These are phyloP conservation scores for Arthrobotrys musiformis DNA, from an alignment of 2,329 filamentous ascomycete species.

Conservation along the genomic window DNA sequence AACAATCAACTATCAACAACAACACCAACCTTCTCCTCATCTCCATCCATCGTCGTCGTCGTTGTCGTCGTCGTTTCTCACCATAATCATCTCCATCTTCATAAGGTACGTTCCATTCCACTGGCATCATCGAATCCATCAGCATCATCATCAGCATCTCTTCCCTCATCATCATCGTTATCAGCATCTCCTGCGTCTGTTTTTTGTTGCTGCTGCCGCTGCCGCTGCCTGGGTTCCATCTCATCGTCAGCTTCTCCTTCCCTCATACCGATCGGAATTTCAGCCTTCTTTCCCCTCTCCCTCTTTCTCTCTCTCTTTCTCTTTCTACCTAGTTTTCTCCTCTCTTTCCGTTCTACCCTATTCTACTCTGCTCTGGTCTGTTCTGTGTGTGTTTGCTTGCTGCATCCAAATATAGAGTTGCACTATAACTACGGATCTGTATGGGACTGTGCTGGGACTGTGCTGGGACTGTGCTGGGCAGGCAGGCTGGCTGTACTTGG, in stretches of 20 bases:
- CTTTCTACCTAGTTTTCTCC: neutral
- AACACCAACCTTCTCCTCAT: constrained; percentile 9
- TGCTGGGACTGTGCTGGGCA: too few relatives aligned
- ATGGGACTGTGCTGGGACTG: too few relatives aligned
- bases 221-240: neutral
- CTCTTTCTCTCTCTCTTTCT: neutral
- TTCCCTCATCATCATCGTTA: neutral
- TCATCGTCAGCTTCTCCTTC: constrained; percentile 15
- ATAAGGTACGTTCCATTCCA: constrained; percentile 31
- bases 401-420: constrained; percentile 53
- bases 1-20: neutral
- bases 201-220: too few relatives aligned
- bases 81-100: neutral
- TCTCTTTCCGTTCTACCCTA: neutral
- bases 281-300: constrained; percentile 10
- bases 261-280: constrained; percentile 51
- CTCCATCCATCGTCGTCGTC: neutral
- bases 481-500: too few relatives aligned
- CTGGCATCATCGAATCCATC: neutral
- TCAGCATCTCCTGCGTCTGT: too few relatives aligned
- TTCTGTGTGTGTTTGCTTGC: constrained; percentile 26
- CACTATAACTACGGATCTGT: too few relatives aligned
- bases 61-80: too few relatives aligned
- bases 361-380: neutral
- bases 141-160: too few relatives aligned